Evolutionary conservation across 352 stramenopile species (phyloP), one percentile per base, ranked within the genome.

Genomic region (Pythium rishiriense): DNA sequence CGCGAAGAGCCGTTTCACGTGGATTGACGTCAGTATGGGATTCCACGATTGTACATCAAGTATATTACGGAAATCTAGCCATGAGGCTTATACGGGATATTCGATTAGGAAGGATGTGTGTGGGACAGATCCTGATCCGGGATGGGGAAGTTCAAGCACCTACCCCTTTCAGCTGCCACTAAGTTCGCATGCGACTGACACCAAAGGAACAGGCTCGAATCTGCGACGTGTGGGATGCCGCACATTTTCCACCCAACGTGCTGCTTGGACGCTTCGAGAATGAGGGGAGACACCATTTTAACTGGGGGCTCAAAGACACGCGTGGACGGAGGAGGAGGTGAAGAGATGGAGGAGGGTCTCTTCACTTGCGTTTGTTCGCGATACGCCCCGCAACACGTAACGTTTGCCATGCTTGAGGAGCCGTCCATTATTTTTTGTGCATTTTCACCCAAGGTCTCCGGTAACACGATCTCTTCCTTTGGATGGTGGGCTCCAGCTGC

Each of bases 301-400:
- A 8, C 2, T 17, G 5, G 41, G 8, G 41, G 41, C 41, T 47
- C 41, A 47, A 47, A 47, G 41, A 47, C 41, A 47, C 41, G 41
- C 41, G 41, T n/a, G n/a, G n/a, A n/a, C n/a, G n/a, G n/a, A n/a
- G n/a, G n/a, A n/a, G n/a, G n/a, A n/a, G n/a, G n/a, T n/a, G n/a
- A n/a, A n/a, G n/a, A n/a, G n/a, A n/a, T n/a, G n/a, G n/a, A n/a
- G n/a, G n/a, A n/a, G n/a, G n/a, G n/a, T n/a, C 33, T 39, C 35
- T 41, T 31, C 76, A 80, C 15, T 64, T 75, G 25, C 75, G 21
- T 24, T 72, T n/a, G 24, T 21, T 7, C 22, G 6, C 26, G 4
- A 6, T 12, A 39, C 33, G 14, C 33, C 7, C 14, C 14, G 33
- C 33, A 7, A 14, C 33, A 7, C 33, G 33, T 39, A 14, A 39